phyloP scores from a whole-genome alignment of 139 green algal species.

The Tetraselmis striata region DNA sequence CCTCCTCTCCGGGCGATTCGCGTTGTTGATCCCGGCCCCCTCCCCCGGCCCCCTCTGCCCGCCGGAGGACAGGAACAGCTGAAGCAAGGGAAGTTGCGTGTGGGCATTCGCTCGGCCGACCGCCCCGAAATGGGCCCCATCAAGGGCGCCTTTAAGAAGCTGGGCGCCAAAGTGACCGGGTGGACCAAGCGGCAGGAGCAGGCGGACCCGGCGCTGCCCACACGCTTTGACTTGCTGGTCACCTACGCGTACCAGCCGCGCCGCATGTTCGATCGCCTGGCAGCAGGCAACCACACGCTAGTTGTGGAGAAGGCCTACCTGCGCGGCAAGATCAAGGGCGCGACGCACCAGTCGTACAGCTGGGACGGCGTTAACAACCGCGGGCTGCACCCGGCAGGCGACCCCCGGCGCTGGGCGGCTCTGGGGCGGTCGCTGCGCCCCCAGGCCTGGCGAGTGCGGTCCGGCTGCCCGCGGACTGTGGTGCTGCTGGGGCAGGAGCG shows the following conservation, averaged over 20 bases:
- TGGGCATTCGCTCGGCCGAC: not conserved
- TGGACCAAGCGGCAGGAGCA: not conserved
- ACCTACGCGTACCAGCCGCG: not conserved
- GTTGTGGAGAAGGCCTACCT: not conserved
- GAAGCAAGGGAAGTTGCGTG: not conserved
- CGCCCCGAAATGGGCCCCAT: not conserved
- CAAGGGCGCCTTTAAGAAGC: not conserved
- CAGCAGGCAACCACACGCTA: not conserved
- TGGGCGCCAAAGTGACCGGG: not conserved
- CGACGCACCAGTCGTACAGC: not conserved
- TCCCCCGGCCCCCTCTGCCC: too few relatives aligned
- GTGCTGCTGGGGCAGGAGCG: not conserved
- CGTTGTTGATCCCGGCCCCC: too few relatives aligned
- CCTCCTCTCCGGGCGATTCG: too few relatives aligned
- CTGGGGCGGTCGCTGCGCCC: not conserved
- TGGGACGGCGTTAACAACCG: not conserved
- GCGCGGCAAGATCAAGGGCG: not conserved
- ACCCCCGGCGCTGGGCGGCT: not conserved
- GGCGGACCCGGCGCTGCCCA: not conserved
- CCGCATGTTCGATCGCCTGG: not conserved
- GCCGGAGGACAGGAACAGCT: too few relatives aligned
- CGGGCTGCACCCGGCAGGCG: not conserved
- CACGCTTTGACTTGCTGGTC: not conserved
- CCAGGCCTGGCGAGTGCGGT: not conserved
- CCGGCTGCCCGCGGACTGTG: not conserved